These are phyloP conservation scores for Hyphopichia pseudoburtonii DNA, from an alignment of 1,139 yeast species.

Conservation along the genomic window DNA sequence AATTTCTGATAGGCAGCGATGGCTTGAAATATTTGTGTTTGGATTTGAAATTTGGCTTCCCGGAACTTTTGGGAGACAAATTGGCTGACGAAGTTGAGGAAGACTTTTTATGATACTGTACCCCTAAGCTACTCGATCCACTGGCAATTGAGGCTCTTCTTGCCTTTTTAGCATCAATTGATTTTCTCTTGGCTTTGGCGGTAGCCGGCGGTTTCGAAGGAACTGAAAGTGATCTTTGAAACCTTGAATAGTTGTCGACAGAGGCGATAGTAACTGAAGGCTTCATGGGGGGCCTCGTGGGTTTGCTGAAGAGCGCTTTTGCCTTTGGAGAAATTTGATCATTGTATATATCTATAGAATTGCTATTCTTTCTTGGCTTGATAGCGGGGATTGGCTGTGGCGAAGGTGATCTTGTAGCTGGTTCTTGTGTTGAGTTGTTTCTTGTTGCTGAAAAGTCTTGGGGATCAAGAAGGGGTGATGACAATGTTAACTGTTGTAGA, in stretches of 20 bases:
- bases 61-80: background rate
- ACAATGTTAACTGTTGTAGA: conserved; percentile 11
- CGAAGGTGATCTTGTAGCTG: conserved; percentile 11
- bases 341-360: conserved; percentile 4
- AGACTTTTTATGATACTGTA: conserved; percentile 1
- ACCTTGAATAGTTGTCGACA: conserved; percentile 17
- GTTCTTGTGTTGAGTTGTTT: background rate
- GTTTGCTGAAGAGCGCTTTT: conserved; percentile 2
- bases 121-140: conserved; percentile 3
- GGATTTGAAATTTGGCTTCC: background rate
- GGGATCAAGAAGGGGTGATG: conserved; percentile 19
- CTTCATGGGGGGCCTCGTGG: conserved; percentile 5
- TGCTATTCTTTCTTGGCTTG: background rate
- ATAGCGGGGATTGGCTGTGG: conserved; percentile 4
- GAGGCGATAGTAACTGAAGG: conserved; percentile 25
- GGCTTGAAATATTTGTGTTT: background rate
- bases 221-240: conserved; percentile 7
- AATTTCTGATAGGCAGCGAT: no score
- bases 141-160: conserved; percentile 4
- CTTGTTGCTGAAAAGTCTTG: conserved; percentile 5
- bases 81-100: background rate
- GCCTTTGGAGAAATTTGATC: conserved; percentile 7
- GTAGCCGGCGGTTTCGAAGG: background rate
- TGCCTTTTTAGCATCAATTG: background rate
- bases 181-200: conserved; percentile 8